Conservation (phyloP, 2,329 filamentous ascomycete genomes). For the Diplocarpon mali region DNA sequence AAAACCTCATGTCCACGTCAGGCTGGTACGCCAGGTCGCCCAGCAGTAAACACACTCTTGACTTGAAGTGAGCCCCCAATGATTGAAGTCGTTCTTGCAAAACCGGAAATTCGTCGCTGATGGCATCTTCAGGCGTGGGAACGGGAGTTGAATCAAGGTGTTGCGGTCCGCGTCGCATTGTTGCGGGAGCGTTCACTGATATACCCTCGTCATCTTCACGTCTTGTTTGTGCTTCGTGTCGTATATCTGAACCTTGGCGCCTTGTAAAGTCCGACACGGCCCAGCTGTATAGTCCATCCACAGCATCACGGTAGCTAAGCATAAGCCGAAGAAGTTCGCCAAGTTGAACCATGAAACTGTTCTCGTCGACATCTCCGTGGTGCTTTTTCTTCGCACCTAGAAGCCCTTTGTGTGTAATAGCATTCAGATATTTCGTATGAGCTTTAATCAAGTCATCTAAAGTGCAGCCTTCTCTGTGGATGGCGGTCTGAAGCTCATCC, state of each 20-base stretch:
- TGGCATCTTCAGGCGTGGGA: slow-evolving; percentile 25
- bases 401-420: slow-evolving; percentile 92
- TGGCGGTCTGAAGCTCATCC: slow-evolving; percentile 75
- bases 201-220: slow-evolving; percentile 25
- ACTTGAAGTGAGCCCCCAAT: slow-evolving; percentile 65
- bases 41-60: slow-evolving; percentile 67
- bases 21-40: slow-evolving; percentile 89
- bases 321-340: slow-evolving; percentile 89
- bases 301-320: slow-evolving; percentile 84
- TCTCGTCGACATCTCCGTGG: slow-evolving; percentile 38
- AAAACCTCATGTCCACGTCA: slow-evolving; percentile 88
- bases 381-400: slow-evolving; percentile 57
- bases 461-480: slow-evolving; percentile 77
- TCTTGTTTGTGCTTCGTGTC: slow-evolving; percentile 43
- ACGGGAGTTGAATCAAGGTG: slow-evolving; percentile 23
- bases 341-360: slow-evolving; percentile 80
- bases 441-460: slow-evolving; percentile 91
- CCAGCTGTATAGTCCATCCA: slow-evolving; percentile 91
- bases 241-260: slow-evolving; percentile 74
- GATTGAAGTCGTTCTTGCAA: slow-evolving; percentile 63
- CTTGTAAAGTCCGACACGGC: slow-evolving; percentile 88
- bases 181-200: slow-evolving; percentile 21
- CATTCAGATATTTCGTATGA: slow-evolving; percentile 80
- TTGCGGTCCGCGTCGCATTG: slow-evolving; percentile 22
- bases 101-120: slow-evolving; percentile 56